Conservation (phyloP, 345 rosid species). For the Angophora floribunda region DNA sequence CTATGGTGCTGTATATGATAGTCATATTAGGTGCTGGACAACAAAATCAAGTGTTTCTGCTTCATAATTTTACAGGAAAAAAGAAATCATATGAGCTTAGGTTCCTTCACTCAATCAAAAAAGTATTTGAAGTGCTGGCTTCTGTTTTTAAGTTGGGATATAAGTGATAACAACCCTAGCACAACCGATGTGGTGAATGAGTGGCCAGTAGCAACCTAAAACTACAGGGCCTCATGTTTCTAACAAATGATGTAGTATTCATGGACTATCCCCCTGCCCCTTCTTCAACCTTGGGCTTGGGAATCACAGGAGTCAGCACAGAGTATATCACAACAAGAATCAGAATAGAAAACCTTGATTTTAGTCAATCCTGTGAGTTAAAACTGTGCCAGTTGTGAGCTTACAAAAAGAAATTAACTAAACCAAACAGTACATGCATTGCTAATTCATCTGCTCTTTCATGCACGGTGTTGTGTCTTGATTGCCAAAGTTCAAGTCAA, state of each 20-base stretch:
- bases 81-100: neutral
- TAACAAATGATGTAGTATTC: neutral
- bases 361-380: neutral
- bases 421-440: neutral
- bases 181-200: neutral
- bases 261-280: neutral
- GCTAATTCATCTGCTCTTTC: neutral
- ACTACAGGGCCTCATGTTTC: neutral
- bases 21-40: neutral
- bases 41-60: neutral
- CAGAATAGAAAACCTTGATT: neutral
- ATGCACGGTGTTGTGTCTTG: neutral
- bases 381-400: neutral
- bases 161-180: neutral
- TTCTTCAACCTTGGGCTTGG: neutral
- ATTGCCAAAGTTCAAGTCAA: neutral
- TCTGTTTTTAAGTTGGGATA: neutral
- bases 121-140: neutral
- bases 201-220: neutral
- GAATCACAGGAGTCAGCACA: neutral
- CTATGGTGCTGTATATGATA: neutral
- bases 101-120: neutral
- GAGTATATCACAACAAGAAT: neutral
- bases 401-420: neutral
- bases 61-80: neutral